These are phyloP conservation scores for Acanthamoeba polyphaga DNA, from an alignment of 208 protist genomes.

Conservation along the genomic window DNA sequence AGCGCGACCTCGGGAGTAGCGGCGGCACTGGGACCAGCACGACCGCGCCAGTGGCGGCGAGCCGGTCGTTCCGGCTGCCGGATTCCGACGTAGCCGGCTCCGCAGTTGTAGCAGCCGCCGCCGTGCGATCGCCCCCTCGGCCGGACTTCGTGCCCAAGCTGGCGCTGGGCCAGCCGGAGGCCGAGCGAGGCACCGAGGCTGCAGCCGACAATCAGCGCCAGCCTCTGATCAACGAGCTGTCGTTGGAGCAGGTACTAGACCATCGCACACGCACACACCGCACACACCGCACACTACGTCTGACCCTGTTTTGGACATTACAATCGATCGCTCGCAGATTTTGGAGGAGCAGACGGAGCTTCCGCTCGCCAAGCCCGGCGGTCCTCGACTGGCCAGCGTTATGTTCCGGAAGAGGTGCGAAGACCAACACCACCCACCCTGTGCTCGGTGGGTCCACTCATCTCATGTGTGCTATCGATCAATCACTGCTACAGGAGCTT, in stretches of 20 bases:
- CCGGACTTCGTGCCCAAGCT: background rate
- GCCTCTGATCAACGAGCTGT: background rate
- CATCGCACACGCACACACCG: background rate
- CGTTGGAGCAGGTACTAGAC: background rate
- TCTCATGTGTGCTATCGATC: too few relatives aligned
- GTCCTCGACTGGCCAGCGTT: background rate
- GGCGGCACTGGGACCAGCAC: too few relatives aligned
- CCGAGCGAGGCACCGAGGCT: background rate
- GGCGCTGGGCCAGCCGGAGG: background rate
- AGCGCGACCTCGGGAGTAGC: too few relatives aligned
- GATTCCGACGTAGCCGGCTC: background rate
- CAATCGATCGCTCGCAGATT: background rate
- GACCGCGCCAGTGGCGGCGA: too few relatives aligned
- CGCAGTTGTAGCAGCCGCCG: background rate
- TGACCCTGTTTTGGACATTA: background rate
- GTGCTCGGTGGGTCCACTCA: background rate
- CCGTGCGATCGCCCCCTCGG: background rate
- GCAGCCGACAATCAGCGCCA: background rate
- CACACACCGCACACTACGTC: background rate
- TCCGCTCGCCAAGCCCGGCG: background rate
- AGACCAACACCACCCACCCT: background rate
- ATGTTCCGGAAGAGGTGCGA: background rate
- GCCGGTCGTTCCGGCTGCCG: too few relatives aligned
- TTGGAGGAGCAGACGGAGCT: conserved; percentile 20
- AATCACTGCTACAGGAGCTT: background rate